These are phyloP conservation scores for Penicillium sp. DNA, from an alignment of 2,329 filamentous ascomycete genomes.

Conservation along the genomic window DNA sequence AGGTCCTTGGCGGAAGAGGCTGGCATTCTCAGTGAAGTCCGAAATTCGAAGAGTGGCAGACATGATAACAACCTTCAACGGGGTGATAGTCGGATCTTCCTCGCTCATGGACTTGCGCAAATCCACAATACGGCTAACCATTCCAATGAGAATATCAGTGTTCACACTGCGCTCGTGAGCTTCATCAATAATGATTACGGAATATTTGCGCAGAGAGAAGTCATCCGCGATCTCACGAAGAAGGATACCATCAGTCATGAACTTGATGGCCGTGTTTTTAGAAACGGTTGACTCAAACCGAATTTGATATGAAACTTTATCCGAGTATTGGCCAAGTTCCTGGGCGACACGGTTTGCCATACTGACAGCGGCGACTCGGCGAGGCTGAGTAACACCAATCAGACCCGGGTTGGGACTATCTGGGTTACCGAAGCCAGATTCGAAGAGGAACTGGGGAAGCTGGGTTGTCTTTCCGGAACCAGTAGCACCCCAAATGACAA, in stretches of 20 bases:
- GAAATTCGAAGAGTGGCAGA: slow-evolving; percentile 90
- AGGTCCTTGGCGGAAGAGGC: slow-evolving; percentile 69
- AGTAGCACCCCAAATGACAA: slow-evolving; percentile 91
- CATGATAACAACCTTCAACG: slow-evolving; percentile 96
- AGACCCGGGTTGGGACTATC: slow-evolving; percentile 80
- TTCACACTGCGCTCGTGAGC: slow-evolving; percentile 97
- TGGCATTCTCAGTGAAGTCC: slow-evolving; percentile 82
- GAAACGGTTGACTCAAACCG: slow-evolving; percentile 86
- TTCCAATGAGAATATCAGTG: slow-evolving; percentile 96
- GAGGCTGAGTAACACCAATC: slow-evolving; percentile 92
- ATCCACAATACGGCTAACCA: slow-evolving; percentile 90
- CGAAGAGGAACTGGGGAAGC: slow-evolving; percentile 92
- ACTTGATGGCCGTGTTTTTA: slow-evolving; percentile 85
- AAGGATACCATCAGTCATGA: slow-evolving; percentile 98
- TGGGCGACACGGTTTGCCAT: slow-evolving; percentile 91
- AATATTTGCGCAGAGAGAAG: slow-evolving; percentile 85
- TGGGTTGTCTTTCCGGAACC: slow-evolving; percentile 98
- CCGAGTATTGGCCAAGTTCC: slow-evolving; percentile 76
- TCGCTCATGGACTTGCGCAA: slow-evolving; percentile 72
- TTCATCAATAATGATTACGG: slow-evolving; percentile 91
- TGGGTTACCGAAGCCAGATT: slow-evolving; percentile 83
- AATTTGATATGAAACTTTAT: slow-evolving; percentile 86
- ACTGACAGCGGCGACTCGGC: slow-evolving; percentile 91
- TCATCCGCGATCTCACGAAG: slow-evolving; percentile 89
- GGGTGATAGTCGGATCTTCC: slow-evolving; percentile 70